Percentiles rank a stretch among this genome's conserved stretches.
Conservation (phyloP, 2,329 filamentous ascomycete genomes). For the Aotearoamyces nothofagi region DNA sequence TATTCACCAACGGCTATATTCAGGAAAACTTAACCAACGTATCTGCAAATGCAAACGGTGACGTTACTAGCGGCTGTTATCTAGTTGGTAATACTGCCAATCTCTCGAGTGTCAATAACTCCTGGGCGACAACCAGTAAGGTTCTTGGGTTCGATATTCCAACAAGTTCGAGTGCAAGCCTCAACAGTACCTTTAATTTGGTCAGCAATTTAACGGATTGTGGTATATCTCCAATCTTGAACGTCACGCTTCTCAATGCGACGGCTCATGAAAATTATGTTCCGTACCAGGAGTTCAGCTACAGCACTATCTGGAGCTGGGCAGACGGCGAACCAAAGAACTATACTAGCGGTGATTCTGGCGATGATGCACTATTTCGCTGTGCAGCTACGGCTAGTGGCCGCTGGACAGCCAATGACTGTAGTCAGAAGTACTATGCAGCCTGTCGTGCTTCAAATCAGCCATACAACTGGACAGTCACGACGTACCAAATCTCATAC, state of each 20-base stretch:
- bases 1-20: slow-evolving; percentile 35
- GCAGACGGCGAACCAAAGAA: slow-evolving; percentile 37
- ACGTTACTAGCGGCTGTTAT: slow-evolving; percentile 35
- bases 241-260: slow-evolving; percentile 32
- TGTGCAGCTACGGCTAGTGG: slow-evolving; percentile 38
- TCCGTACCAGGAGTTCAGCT: slow-evolving; percentile 34
- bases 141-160: slow-evolving; percentile 17
- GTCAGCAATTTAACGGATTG: slow-evolving; percentile 31
- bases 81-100: slow-evolving; percentile 25
- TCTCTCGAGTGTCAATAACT: slow-evolving; percentile 31
- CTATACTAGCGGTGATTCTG: slow-evolving; percentile 17
- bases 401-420: slow-evolving; percentile 43
- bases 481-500: slow-evolving; percentile 25
- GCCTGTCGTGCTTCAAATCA: slow-evolving; percentile 37
- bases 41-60: slow-evolving; percentile 22
- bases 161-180: slow-evolving; percentile 11
- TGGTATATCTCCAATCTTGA: slow-evolving; percentile 44
- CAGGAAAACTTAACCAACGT: slow-evolving; percentile 20
- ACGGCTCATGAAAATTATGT: slow-evolving; percentile 31
- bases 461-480: slow-evolving; percentile 44
- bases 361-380: slow-evolving; percentile 23
- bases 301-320: slow-evolving; percentile 43
- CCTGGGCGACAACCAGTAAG: slow-evolving; percentile 29
- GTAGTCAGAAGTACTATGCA: slow-evolving; percentile 30
- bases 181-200: slow-evolving; percentile 18